These are phyloP conservation scores for Microsporum canis DNA, from an alignment of 2,329 filamentous ascomycete species.

Conservation along the genomic window DNA sequence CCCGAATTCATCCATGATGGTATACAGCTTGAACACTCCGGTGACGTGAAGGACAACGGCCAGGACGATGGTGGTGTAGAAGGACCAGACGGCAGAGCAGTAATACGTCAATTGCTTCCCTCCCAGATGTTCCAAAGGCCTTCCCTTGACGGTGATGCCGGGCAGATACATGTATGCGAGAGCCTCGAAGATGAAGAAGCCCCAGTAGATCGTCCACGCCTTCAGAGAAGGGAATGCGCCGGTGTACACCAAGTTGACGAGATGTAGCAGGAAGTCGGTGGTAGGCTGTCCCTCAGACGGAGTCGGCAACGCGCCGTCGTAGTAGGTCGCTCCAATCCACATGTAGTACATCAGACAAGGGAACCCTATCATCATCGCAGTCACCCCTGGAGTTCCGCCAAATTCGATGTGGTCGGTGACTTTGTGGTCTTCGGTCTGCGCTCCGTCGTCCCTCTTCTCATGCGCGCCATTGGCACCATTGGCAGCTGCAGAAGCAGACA, in stretches of 20 bases:
- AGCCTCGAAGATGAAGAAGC: conserved; percentile 75
- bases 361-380: conserved; percentile 81
- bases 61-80: conserved; percentile 72
- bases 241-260: conserved; percentile 63
- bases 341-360: conserved; percentile 98
- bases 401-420: conserved; percentile 59
- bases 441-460: not conserved
- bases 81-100: conserved; percentile 78
- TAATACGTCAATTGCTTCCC: conserved; percentile 87
- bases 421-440: conserved; percentile 19
- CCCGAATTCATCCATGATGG: conserved; percentile 88
- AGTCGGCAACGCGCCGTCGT: conserved; percentile 68
- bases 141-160: conserved; percentile 77
- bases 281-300: conserved; percentile 55
- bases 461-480: not conserved
- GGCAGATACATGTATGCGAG: conserved; percentile 75
- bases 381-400: conserved; percentile 70
- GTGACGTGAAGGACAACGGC: conserved; percentile 65
- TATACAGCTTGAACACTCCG: conserved; percentile 80
- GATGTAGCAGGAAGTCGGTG: conserved; percentile 58
- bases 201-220: conserved; percentile 92
- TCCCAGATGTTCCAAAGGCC: conserved; percentile 68
- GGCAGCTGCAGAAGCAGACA: conserved; percentile 22
- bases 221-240: conserved; percentile 71
- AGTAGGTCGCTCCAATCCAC: conserved; percentile 94